These are phyloP conservation scores for Pseudogymnoascus sp. DNA, from an alignment of 2,329 filamentous ascomycete genomes.

Conservation along the genomic window DNA sequence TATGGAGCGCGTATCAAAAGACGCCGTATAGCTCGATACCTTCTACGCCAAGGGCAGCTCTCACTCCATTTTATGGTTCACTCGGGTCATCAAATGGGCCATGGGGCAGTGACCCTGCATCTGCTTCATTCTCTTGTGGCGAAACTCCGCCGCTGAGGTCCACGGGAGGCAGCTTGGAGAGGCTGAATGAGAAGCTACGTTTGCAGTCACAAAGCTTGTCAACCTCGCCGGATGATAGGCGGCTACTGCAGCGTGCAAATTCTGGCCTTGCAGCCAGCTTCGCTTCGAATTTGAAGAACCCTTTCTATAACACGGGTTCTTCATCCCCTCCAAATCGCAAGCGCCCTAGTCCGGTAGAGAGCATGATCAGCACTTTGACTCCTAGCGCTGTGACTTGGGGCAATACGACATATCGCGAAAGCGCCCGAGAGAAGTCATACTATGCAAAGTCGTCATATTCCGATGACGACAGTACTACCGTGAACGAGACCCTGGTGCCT, in stretches of 20 bases:
- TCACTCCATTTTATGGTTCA: conserved; percentile 49
- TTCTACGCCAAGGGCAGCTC: conserved; percentile 48
- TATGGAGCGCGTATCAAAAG: conserved; percentile 44
- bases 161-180: conserved; percentile 38
- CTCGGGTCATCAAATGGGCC: conserved; percentile 47
- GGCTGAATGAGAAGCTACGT: conserved; percentile 35
- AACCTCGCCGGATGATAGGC: conserved; percentile 48
- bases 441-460: conserved; percentile 23
- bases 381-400: conserved; percentile 34
- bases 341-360: conserved; percentile 53
- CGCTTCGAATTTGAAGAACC: conserved; percentile 43
- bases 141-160: conserved; percentile 49
- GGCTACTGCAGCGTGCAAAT: conserved; percentile 43
- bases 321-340: conserved; percentile 43
- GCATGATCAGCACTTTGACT: conserved; percentile 46
- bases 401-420: conserved; percentile 31
- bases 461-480: conserved; percentile 23
- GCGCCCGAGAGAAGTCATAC: conserved; percentile 27
- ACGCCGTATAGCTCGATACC: conserved; percentile 46
- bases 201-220: conserved; percentile 44
- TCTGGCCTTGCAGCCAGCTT: conserved; percentile 48
- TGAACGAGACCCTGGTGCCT: conserved; percentile 9
- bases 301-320: conserved; percentile 28
- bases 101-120: conserved; percentile 45
- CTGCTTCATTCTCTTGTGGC: conserved; percentile 51